A percentile compares a stretch with the other conserved stretches of the same genome.
Conservation (phyloP, 176 grass and related monocot species). For the Dactylis glomerata region DNA sequence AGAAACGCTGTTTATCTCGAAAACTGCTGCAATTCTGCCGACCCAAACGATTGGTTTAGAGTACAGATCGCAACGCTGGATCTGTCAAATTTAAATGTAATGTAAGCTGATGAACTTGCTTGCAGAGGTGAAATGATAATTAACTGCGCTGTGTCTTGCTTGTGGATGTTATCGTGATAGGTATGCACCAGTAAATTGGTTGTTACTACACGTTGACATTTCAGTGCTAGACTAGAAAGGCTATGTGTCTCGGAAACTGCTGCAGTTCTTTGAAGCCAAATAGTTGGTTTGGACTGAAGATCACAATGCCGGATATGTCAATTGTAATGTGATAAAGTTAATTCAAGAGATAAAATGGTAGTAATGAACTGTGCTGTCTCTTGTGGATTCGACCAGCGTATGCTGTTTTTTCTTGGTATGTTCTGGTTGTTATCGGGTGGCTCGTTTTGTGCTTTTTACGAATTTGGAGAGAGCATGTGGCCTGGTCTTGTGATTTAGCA, state of each 20-base stretch:
- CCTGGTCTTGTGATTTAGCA: neutral
- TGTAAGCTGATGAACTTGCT: neutral
- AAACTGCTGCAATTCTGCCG: neutral
- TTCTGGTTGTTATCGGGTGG: neutral
- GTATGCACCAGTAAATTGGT: neutral
- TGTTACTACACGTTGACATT: neutral
- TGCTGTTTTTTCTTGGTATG: neutral
- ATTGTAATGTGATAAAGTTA: too few species aligned
- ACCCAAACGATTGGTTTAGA: neutral
- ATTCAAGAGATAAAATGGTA: too few species aligned
- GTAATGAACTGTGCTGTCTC: neutral
- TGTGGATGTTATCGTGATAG: neutral
- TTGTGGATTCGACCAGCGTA: neutral
- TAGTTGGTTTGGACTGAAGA: neutral
- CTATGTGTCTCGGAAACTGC: neutral
- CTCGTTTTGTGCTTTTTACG: neutral
- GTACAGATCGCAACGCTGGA: neutral
- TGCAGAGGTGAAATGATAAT: neutral
- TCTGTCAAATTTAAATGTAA: neutral
- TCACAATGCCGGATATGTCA: neutral
- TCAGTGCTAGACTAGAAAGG: neutral
- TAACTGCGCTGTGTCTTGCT: neutral
- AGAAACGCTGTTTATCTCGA: neutral
- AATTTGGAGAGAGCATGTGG: neutral
- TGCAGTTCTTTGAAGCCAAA: neutral